A percentile compares a stretch with the other conserved stretches of the same genome.
Conservation (phyloP, 345 rosid species). For the Syzygium oleosum region DNA sequence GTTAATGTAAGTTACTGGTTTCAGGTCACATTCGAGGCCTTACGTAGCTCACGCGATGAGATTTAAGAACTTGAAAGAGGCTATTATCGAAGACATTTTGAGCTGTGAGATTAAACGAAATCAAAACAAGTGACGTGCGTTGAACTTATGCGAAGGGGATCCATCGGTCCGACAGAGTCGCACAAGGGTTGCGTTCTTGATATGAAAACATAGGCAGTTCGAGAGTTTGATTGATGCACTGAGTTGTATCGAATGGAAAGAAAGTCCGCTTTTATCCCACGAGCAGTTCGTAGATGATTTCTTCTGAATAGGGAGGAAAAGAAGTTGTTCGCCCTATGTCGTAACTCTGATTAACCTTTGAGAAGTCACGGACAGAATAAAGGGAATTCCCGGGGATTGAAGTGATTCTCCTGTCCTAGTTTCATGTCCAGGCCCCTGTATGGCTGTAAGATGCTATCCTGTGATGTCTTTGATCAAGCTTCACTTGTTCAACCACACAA, state of each 20-base stretch:
- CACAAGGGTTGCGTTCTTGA: background rate
- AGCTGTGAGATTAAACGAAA: background rate
- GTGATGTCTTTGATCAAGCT: background rate
- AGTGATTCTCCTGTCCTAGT: background rate
- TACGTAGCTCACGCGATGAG: background rate
- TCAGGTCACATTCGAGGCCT: background rate
- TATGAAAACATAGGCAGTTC: background rate
- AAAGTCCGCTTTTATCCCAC: background rate
- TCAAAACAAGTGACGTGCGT: background rate
- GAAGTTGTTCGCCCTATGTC: background rate
- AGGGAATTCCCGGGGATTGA: background rate
- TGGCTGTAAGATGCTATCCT: background rate
- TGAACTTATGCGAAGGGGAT: background rate
- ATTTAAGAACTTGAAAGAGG: background rate
- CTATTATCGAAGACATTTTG: background rate
- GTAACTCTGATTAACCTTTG: background rate
- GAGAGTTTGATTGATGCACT: background rate
- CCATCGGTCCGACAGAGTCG: background rate
- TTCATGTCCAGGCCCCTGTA: background rate
- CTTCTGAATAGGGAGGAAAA: background rate
- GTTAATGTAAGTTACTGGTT: background rate
- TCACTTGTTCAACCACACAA: background rate
- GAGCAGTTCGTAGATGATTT: background rate
- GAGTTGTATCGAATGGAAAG: background rate
- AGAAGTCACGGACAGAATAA: background rate